phyloP scores from a whole-genome alignment of 2,329 filamentous ascomycete species.

The Falciphora oryzae region DNA sequence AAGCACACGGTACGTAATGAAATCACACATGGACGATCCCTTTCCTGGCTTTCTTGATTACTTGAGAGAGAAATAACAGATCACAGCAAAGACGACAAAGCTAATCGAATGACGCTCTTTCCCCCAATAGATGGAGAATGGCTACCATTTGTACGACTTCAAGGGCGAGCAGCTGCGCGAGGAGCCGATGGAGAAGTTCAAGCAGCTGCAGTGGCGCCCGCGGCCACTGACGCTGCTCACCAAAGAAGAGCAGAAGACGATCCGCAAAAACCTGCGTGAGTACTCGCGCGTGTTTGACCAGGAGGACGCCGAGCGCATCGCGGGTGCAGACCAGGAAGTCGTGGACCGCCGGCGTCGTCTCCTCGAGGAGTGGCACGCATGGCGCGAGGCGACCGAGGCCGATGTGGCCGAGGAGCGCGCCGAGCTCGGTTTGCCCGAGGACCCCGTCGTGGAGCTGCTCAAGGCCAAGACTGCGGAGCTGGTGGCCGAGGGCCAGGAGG shows the following conservation, averaged over 20 bases:
- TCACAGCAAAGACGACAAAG: not conserved
- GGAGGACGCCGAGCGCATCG: slow-evolving; percentile 88
- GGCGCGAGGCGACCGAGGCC: slow-evolving; percentile 68
- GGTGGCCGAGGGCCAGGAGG: slow-evolving; percentile 51
- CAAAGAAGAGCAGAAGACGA: slow-evolving; percentile 95
- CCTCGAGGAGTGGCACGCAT: slow-evolving; percentile 84
- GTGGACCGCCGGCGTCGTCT: slow-evolving; percentile 78
- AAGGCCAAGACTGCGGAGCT: slow-evolving; percentile 48
- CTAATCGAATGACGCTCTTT: not conserved
- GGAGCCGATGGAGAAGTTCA: slow-evolving; percentile 93
- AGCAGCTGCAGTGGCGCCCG: slow-evolving; percentile 93
- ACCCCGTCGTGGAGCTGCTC: slow-evolving; percentile 57
- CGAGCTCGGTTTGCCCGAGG: slow-evolving; percentile 58
- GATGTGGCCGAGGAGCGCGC: slow-evolving; percentile 68
- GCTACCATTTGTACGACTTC: slow-evolving; percentile 98
- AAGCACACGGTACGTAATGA: slow-evolving; percentile 75
- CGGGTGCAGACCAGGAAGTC: slow-evolving; percentile 88
- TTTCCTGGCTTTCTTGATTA: not conserved
- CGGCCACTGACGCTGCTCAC: slow-evolving; percentile 83
- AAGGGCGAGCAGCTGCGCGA: slow-evolving; percentile 83
- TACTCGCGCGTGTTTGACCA: slow-evolving; percentile 94
- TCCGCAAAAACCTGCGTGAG: slow-evolving; percentile 97
- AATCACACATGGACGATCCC: not conserved
- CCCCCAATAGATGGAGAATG: slow-evolving; percentile 82
- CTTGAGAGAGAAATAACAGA: not conserved